Base-by-base conservation (phyloP, 345 rosid genomes). In the Acer campestre region DNA sequence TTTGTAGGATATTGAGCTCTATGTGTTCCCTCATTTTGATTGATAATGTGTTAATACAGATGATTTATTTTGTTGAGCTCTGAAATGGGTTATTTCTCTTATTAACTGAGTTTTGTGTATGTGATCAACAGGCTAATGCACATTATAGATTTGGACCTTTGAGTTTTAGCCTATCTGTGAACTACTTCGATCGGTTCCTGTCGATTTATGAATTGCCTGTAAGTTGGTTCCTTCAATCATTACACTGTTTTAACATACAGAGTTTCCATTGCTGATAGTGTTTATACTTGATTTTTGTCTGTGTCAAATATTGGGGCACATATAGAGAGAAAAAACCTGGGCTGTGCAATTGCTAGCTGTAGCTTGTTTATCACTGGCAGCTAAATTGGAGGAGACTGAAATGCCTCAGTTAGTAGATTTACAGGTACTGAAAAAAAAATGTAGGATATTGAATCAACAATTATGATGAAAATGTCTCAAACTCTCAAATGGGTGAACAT, bases 121-220 rank as follows among this genome's bases (percentile, higher is more conserved):
- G 51, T 83, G 44, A 63, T 82, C 74, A 68, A 80, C 89, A 92
- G 94, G 94, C 86, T 82, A 83, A 82, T 83, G 88, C 86, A 56
- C 84, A 86, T 76, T 87, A 74, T 76, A 77, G 79, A 27, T 92
- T 90, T 82, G 93, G 90, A 75, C 85, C 95, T 20, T 68, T 83
- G 79, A 81, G 88, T 80, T 42, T 85, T 27, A 89, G 87, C 79
- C 85, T 90, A 70, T 79, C 93, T 7, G n/a, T 85, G 67, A 92
- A 92, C 82, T 92, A 88, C 88, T 86, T 92, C 84, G 93, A 92
- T 79, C 87, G 95, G 8, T 90, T 92, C 85, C 80, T 88, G 80
- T 89, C 95, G 22, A 81, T 89, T 67, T 84, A 87, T 84, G 88
- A 90, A 55, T 75, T 92, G 59, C 87, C 92, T 63, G 97, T 92